Base-by-base conservation (phyloP, 805 yeast species). In the Metschnikowia orientalis region DNA sequence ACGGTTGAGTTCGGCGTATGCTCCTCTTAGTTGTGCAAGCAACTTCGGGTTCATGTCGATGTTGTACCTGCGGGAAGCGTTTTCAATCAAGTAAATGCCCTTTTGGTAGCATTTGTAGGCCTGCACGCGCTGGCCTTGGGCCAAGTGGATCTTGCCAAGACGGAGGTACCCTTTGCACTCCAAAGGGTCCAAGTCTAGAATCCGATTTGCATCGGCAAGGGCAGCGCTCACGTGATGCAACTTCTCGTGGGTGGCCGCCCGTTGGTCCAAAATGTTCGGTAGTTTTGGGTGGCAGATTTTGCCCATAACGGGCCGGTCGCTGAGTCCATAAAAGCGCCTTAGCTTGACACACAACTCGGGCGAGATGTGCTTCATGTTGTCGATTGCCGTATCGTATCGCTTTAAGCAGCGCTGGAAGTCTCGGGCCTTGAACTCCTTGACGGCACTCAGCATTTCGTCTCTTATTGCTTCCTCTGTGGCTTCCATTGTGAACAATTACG, bases 151-250 rank as follows among this genome's bases (percentile, higher is more conserved):
- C 42, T 71, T 73, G 2, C 67, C 63, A 3, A 54, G 49, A 21
- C 79, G 45, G 22, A 74, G 50, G 41, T 73, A 72, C 1, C 75
- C 76, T 46, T 71, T 73, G 48, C 74, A 69, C 11, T 69, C 58
- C 16, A 64, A 43, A 0, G 76, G 77, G 21, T 71, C 73, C 3
- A 59, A 12, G 9, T 40, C 38, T 3, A 67, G 45, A 26, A 69
- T 41, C 21, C 34, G 41, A 18, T 53, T 44, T 0, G 69, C 69
- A 35, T 71, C 77, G 16, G 40, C 37, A 18, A 61, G 50, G 0
- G 77, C 71, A 18, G 19, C 17, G 7, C 44, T 40, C 0, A 45
- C 47, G 4, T 51, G 30, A 10, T 54, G 47, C 32, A 71, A 39
- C 38, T 69, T 71, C 37, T 70, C 71, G 45, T 51, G 60, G 2